These are phyloP conservation scores for Pholiota microspora DNA, from an alignment of 768 basidiomycete genomes.

Conservation along the genomic window DNA sequence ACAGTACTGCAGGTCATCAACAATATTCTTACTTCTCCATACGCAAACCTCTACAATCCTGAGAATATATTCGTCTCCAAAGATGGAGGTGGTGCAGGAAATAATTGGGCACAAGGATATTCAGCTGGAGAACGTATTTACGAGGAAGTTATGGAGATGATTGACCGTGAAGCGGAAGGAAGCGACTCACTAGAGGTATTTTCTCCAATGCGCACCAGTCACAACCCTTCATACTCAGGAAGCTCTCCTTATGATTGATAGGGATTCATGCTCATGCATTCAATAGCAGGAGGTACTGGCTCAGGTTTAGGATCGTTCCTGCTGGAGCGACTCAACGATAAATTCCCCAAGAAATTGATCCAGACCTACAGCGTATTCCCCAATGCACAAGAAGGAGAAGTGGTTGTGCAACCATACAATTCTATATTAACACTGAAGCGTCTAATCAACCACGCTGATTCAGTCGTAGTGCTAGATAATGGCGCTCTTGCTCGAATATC, in stretches of 20 bases:
- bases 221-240: background rate
- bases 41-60: conserved; percentile 91
- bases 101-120: conserved; percentile 98
- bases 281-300: conserved; percentile 97
- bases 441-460: conserved; percentile 93
- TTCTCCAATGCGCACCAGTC: background rate
- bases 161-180: conserved; percentile 96
- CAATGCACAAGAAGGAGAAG: conserved; percentile 89
- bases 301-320: conserved; percentile 98
- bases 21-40: conserved; percentile 85
- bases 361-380: conserved; percentile 99
- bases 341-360: conserved; percentile 98
- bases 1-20: conserved; percentile 77
- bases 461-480: conserved; percentile 96
- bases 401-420: conserved; percentile 99
- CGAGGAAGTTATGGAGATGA: conserved; percentile 98
- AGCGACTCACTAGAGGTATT: conserved; percentile 93
- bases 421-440: conserved; percentile 91
- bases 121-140: conserved; percentile 86
- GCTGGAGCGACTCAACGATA: conserved; percentile 93
- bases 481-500: conserved; percentile 91
- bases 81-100: conserved; percentile 98
- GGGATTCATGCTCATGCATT: conserved; percentile 99
- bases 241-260: conserved; percentile 25
- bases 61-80: conserved; percentile 97